phyloP scores from a whole-genome alignment of 2,329 filamentous ascomycete species.

The Cladophialophora carrionii region DNA sequence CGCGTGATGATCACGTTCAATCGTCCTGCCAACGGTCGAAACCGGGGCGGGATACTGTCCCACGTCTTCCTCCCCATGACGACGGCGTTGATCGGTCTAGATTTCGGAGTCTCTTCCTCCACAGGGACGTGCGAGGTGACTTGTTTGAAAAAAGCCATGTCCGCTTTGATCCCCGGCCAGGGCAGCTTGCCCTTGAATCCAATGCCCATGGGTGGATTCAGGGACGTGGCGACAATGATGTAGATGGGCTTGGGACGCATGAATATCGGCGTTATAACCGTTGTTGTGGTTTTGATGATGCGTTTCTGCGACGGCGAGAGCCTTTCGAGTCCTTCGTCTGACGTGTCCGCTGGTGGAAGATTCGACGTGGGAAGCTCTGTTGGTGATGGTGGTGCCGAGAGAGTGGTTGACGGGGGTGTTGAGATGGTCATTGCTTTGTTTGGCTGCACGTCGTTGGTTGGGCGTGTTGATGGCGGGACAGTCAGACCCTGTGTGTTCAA shows the following conservation, averaged over 20 bases:
- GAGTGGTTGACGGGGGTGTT: constrained; percentile 35
- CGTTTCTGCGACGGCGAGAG: constrained; percentile 18
- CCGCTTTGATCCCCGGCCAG: constrained; percentile 84
- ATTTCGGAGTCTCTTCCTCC: constrained; percentile 32
- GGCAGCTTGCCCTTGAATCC: constrained; percentile 77
- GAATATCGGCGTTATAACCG: constrained; percentile 27
- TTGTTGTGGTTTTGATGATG: constrained; percentile 35
- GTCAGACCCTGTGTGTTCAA: not conserved
- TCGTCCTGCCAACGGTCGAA: constrained; percentile 77
- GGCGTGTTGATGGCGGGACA: not conserved
- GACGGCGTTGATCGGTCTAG: constrained; percentile 69
- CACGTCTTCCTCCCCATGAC: constrained; percentile 99
- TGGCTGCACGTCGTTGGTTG: not conserved
- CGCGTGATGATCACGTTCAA: constrained; percentile 79
- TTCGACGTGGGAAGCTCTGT: constrained; percentile 28
- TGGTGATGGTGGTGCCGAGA: constrained; percentile 36
- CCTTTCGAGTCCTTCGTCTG: constrained; percentile 9
- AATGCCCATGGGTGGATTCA: constrained; percentile 80
- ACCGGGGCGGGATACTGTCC: constrained; percentile 79
- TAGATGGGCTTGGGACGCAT: constrained; percentile 37
- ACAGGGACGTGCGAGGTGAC: constrained; percentile 63
- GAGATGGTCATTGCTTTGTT: constrained; percentile 26
- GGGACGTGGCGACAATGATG: constrained; percentile 58
- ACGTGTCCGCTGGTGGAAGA: constrained; percentile 5
- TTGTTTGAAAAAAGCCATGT: constrained; percentile 94